phyloP scores from a whole-genome alignment of 2,329 filamentous ascomycete genomes.

The Pestalotiopsis sp. region DNA sequence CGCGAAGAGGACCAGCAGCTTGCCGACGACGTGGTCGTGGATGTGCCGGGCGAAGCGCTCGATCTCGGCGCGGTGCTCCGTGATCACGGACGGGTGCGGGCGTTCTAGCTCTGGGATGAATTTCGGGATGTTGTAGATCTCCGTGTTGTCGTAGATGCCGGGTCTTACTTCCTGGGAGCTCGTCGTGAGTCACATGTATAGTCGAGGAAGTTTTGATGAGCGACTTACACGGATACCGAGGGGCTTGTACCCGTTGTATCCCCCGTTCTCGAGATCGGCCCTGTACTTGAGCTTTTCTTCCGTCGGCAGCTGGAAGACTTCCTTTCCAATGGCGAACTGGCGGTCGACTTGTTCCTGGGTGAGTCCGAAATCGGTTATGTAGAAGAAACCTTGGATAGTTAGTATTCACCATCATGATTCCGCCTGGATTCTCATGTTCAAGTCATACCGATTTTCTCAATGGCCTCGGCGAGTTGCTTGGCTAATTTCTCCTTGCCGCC shows the following conservation, averaged over 20 bases:
- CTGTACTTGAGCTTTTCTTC: conserved; percentile 63
- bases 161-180: conserved; percentile 31
- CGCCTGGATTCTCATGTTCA: not conserved
- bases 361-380: conserved; percentile 65
- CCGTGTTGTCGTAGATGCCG: conserved; percentile 39
- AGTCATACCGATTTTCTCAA: conserved; percentile 42
- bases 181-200: too few species aligned
- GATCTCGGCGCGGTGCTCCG: conserved; percentile 32
- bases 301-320: conserved; percentile 57
- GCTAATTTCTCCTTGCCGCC: conserved; percentile 57
- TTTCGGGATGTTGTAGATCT: conserved; percentile 44
- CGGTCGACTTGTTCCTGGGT: conserved; percentile 60
- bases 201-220: too few species aligned
- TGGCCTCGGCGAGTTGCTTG: conserved; percentile 57
- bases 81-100: conserved; percentile 36
- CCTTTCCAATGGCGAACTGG: conserved; percentile 63
- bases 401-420: not conserved
- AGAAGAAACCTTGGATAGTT: conserved; percentile 56
- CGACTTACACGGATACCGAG: conserved; percentile 38
- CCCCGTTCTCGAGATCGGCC: conserved; percentile 50
- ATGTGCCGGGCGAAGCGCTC: conserved; percentile 39
- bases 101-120: conserved; percentile 37
- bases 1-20: conserved; percentile 40
- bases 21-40: conserved; percentile 42
- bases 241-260: conserved; percentile 60